Percentiles rank a stretch among this genome's conserved stretches.
phyloP scores from a whole-genome alignment of 768 basidiomycete genomes.

The Amylocystis lapponica region DNA sequence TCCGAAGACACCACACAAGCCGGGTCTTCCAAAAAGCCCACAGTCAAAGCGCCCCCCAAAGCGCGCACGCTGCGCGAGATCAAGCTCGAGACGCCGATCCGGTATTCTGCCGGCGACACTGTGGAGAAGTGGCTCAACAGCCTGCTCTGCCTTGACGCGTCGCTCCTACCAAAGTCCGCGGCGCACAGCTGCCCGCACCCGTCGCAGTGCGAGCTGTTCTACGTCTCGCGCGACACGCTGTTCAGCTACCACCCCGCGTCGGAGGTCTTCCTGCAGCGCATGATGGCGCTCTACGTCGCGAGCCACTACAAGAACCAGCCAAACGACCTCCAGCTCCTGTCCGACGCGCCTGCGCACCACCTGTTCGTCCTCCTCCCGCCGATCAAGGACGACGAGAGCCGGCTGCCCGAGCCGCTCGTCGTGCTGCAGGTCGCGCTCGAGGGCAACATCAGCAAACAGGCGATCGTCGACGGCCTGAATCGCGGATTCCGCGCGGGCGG shows the following conservation, averaged over 20 bases:
- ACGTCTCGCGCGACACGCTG: slow-evolving; percentile 91
- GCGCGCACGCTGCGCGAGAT: slow-evolving; percentile 84
- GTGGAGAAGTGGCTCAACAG: slow-evolving; percentile 93
- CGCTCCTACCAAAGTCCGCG: slow-evolving; percentile 45
- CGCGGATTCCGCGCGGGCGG: slow-evolving; percentile 85
- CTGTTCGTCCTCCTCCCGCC: slow-evolving; percentile 95
- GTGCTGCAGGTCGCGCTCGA: slow-evolving; percentile 96
- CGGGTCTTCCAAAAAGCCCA: slow-evolving; percentile 47
- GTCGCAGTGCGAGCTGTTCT: slow-evolving; percentile 88
- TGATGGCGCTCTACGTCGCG: slow-evolving; percentile 98
- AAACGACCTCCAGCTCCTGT: slow-evolving; percentile 96
- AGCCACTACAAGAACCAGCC: slow-evolving; percentile 99
- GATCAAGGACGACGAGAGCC: slow-evolving; percentile 82
- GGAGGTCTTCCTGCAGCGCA: slow-evolving; percentile 95
- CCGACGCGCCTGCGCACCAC: slow-evolving; percentile 95
- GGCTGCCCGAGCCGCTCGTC: slow-evolving; percentile 90
- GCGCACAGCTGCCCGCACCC: slow-evolving; percentile 91
- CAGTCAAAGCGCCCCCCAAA: slow-evolving; percentile 52
- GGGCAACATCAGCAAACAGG: slow-evolving; percentile 82
- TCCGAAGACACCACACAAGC: slow-evolving; percentile 38
- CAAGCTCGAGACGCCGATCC: slow-evolving; percentile 92
- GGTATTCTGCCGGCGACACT: slow-evolving; percentile 80
- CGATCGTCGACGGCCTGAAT: slow-evolving; percentile 79
- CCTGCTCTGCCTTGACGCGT: slow-evolving; percentile 87
- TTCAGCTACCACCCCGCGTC: slow-evolving; percentile 97